Evolutionary conservation across 2,329 filamentous ascomycete genomes (phyloP), one percentile per base, ranked within the genome.

Genomic region (Cordyceps pruinosa): DNA sequence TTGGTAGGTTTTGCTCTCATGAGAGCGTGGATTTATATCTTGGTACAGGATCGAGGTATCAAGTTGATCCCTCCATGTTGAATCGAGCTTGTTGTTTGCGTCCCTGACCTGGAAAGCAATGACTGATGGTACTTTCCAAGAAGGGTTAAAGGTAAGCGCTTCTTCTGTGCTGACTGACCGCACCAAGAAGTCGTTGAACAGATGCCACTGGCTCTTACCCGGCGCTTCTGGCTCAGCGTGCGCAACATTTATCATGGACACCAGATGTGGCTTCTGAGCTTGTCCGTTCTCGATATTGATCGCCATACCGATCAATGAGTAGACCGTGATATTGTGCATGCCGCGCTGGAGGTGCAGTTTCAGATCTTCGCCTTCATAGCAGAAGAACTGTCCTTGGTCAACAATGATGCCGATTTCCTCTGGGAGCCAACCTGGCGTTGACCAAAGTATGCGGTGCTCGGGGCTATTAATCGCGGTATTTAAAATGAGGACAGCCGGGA

Each of bases 151-250:
- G 25, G 87, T 85, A 19, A 97, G 77, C 0, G 93, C 95, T 68
- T 99, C 93, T 60, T 91, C 86, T 28, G 83, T 81, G 32, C 86
- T 83, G 17, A 96, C 83, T 10, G 87, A 85, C 13, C 89, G 84
- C 23, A 99, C 95, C 35, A 96, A 74, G 66, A 99, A 99, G 72
- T 99, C 94, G 65, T 99, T 99, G 75, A 99, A 97, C 1, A 99
- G 74, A 72, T 97, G 90, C 95, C 95, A 99, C 64, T 87, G 86
- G 65, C 83, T 87, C 61, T 84, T 80, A 4, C 75, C 76, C 1
- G 83, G 79, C 0, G 80, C 69, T 42, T 81, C 77, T 0, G 79
- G 76, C 56, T 84, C 83, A 0, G 88, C 84, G 52, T 90, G 84
- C 13, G 82, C 82, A 58, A 88, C 86, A 69, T 99, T 95, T 63